phyloP scores from a whole-genome alignment of 2,329 filamentous ascomycete genomes.

The Penicillium olsonii region DNA sequence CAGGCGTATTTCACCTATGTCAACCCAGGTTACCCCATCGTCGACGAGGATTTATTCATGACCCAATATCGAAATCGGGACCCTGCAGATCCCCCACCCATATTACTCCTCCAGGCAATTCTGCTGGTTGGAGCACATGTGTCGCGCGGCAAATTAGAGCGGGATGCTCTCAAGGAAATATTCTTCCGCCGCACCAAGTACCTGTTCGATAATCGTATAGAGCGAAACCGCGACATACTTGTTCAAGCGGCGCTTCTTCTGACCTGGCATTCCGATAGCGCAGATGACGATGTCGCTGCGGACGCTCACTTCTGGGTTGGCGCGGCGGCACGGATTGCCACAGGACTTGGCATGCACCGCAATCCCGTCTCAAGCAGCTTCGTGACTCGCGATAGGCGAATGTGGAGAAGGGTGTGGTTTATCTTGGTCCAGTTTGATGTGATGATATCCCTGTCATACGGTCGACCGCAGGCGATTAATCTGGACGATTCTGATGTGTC shows the following conservation, averaged over 20 bases:
- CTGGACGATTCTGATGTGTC: conserved; percentile 55
- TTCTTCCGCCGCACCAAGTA: conserved; percentile 57
- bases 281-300: conserved; percentile 56
- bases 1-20: conserved; percentile 54
- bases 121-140: conserved; percentile 57
- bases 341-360: conserved; percentile 57
- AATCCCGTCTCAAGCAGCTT: conserved; percentile 45
- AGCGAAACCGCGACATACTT: conserved; percentile 55
- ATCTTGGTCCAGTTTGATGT: conserved; percentile 49
- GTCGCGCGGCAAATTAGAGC: conserved; percentile 40
- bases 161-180: conserved; percentile 48
- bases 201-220: conserved; percentile 56
- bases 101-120: conserved; percentile 54
- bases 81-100: conserved; percentile 46
- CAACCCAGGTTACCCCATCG: conserved; percentile 55
- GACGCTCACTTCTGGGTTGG: conserved; percentile 59
- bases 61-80: conserved; percentile 51
- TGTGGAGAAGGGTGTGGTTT: conserved; percentile 48
- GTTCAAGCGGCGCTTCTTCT: conserved; percentile 58
- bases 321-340: conserved; percentile 53
- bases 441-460: conserved; percentile 49
- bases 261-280: conserved; percentile 57
- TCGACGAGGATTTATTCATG: conserved; percentile 57
- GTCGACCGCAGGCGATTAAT: conserved; percentile 55
- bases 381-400: conserved; percentile 43